Evolutionary conservation across 345 rosid genomes (phyloP), one percentile per base, ranked within the genome.

Genomic region (Citrus reticulata): DNA sequence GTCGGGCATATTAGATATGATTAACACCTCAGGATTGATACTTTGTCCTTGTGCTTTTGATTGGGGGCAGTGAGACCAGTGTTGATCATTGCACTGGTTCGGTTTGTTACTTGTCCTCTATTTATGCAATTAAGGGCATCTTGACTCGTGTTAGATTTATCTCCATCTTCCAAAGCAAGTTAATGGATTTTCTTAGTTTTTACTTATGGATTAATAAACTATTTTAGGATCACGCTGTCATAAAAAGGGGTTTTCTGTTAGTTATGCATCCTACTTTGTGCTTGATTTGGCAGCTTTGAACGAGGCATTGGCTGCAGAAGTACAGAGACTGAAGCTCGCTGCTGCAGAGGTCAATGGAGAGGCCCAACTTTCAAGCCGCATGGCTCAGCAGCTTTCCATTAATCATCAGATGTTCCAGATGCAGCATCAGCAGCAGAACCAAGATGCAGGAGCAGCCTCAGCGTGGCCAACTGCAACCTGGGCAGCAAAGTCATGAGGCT

Each of bases 231-330:
- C 17, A 24, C 51, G 32, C 70, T 27, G 16, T 40, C 10, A n/a
- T 30, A n/a, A n/a, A n/a, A 65, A 30, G 9, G 22, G 55, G 5
- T 46, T 46, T 11, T 46, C 51, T 30, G 32, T 34, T 17, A 79
- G 59, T 67, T 16, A 24, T 40, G 1, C 20, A 7, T 24, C 66
- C 10, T 14, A n/a, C 58, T 57, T 74, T 57, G 27, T 46, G 25
- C 32, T 51, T 46, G 40, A 14, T 73, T 58, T 78, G 73, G 76
- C 87, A 89, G 94, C 91, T 76, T 70, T 89, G 69, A 91, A 88
- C 64, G 93, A 91, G 51, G 86, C 91, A 59, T 73, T 89, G 61
- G 80, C 54, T 14, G 85, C 81, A 2, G 93, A 91, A 80, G 86
- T 87, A 22, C 90, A 82, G 61, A 83, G 89, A 40, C 77, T 91